Evolutionary conservation across 805 yeast genomes (phyloP), one percentile per base, ranked within the genome.

Genomic region (Suhomyces faveliae): DNA sequence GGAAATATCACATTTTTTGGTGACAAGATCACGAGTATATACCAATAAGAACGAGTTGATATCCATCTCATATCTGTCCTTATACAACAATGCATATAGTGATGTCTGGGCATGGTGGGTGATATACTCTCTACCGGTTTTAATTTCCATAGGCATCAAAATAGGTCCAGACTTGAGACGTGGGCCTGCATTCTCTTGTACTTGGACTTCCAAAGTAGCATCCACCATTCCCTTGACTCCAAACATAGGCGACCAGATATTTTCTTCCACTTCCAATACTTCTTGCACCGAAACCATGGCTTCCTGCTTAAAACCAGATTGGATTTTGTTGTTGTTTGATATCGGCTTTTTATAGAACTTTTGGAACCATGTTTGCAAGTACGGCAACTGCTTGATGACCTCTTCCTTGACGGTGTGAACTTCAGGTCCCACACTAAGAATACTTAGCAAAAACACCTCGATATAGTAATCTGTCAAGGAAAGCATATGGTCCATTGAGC

Each of bases 221-320:
- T 94, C 99, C 13, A 91, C 81, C 56, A 85, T 80, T 0, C 99
- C 99, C 55, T 89, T 81, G 7, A 94, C 66, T 0, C 99, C 99
- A 68, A 79, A 90, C 60, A 80, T 77, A 0, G 97, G 96, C 0
- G 97, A 89, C 89, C 96, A 84, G 11, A 94, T 84, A 56, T 84
- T 87, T 58, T 94, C 97, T 64, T 94, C 99, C 8, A 89, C 80
- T 59, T 88, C 96, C 27, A 89, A 70, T 7, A 90, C 78, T 48
- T 84, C 82, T 12, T 80, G 71, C 0, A 87, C 81, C 0, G 50
- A 43, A 48, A 53, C 43, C 25, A 33, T 35, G 7, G 43, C 50
- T 4, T 20, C 35, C 10, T 45, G 42, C 13, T 45, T 44, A 41
- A 43, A 37, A 2, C 50, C 46, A 27, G 49, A 44, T 12, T 51